Conservation (phyloP, 768 basidiomycete genomes). For the Hydnomerulius pinastri region DNA sequence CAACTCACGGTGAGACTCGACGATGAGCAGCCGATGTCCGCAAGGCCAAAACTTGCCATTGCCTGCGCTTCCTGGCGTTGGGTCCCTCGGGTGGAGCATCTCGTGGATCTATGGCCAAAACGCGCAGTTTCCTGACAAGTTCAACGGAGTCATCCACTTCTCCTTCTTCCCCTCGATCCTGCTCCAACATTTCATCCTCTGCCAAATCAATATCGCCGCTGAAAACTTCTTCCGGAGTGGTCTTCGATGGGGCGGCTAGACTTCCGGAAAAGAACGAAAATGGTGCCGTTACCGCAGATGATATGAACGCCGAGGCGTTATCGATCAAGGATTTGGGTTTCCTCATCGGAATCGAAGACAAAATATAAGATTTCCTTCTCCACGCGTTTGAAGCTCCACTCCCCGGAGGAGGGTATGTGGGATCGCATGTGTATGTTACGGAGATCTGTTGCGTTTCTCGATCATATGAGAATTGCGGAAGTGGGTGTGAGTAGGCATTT, state of each 20-base stretch:
- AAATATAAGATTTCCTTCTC: slow-evolving; percentile 59
- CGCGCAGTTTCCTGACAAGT: slow-evolving; percentile 51
- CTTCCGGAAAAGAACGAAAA: slow-evolving; percentile 53
- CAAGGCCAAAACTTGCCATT: slow-evolving; percentile 52
- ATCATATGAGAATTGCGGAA: slow-evolving; percentile 68
- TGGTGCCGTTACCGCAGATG: slow-evolving; percentile 60
- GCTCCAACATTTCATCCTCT: slow-evolving; percentile 79
- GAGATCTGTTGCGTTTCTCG: slow-evolving; percentile 56
- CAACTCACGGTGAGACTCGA: slow-evolving; percentile 7
- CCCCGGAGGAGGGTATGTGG: slow-evolving; percentile 52
- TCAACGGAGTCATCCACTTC: slow-evolving; percentile 78
- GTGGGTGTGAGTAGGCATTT: slow-evolving; percentile 73
- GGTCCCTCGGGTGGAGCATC: slow-evolving; percentile 30
- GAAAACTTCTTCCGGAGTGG: slow-evolving; percentile 70
- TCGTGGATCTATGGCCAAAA: slow-evolving; percentile 51
- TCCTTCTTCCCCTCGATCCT: slow-evolving; percentile 75
- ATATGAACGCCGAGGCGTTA: slow-evolving; percentile 66
- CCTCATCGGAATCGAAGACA: slow-evolving; percentile 66
- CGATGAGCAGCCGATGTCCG: slow-evolving; percentile 33
- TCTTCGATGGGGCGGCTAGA: slow-evolving; percentile 31
- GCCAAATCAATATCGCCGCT: slow-evolving; percentile 67
- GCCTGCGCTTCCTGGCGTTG: slow-evolving; percentile 42
- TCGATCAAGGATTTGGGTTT: slow-evolving; percentile 71
- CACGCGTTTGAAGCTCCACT: slow-evolving; percentile 46
- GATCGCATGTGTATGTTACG: slow-evolving; percentile 63